These are phyloP conservation scores for Epichloe gansuensis DNA, from an alignment of 2,329 filamentous ascomycete species.

Conservation along the genomic window DNA sequence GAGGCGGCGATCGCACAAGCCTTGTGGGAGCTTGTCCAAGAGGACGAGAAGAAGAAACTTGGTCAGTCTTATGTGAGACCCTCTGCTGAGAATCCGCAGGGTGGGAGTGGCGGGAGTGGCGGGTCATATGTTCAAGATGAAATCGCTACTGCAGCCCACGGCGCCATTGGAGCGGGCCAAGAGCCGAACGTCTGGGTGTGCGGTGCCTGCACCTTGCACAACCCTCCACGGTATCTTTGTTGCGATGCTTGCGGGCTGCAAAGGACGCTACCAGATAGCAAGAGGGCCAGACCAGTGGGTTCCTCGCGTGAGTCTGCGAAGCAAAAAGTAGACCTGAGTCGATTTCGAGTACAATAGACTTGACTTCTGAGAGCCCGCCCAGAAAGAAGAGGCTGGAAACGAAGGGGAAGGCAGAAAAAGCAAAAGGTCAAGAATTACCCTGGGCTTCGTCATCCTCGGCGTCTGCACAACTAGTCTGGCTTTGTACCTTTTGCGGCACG, in stretches of 20 bases:
- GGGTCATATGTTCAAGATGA: slow-evolving; percentile 18
- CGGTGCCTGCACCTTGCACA: slow-evolving; percentile 43
- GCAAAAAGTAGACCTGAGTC: slow-evolving; percentile 9
- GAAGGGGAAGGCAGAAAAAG: slow-evolving; percentile 1
- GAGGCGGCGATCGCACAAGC: slow-evolving; percentile 78
- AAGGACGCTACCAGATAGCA: slow-evolving; percentile 13
- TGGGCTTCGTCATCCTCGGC: slow-evolving; percentile 5
- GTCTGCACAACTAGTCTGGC: slow-evolving; percentile 29
- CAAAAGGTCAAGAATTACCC: slow-evolving; percentile 4
- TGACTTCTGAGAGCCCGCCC: slow-evolving; percentile 21
- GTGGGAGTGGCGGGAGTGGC: slow-evolving; percentile 17
- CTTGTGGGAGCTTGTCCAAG: slow-evolving; percentile 73
- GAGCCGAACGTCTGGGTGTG: slow-evolving; percentile 36
- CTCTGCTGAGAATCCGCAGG: slow-evolving; percentile 22
- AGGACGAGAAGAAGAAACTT: slow-evolving; percentile 48
- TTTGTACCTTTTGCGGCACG: slow-evolving; percentile 39
- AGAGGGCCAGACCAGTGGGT: slow-evolving; percentile 8
- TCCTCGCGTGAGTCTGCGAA: background rate
- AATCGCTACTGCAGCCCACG: background rate
- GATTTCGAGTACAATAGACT: slow-evolving; percentile 18
- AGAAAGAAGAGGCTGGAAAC: slow-evolving; percentile 8
- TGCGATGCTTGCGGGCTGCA: slow-evolving; percentile 46
- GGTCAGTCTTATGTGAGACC: slow-evolving; percentile 40
- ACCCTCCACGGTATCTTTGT: slow-evolving; percentile 35
- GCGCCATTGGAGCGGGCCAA: background rate